These are phyloP conservation scores for Backusella tuberculispora DNA, from an alignment of 192 early-diverging fungal genomes.

Conservation along the genomic window DNA sequence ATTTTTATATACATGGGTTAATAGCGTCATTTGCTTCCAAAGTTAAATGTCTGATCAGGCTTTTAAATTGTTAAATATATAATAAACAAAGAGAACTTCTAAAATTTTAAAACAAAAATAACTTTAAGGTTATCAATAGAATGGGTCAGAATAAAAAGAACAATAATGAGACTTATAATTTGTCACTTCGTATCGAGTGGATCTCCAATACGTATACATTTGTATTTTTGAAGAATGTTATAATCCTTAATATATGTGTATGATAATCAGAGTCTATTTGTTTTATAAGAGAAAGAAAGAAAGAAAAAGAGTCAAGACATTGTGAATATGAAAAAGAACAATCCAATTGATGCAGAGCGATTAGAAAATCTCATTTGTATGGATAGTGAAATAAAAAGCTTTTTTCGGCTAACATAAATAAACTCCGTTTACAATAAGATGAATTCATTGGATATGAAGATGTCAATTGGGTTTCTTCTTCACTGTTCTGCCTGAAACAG, in stretches of 20 bases:
- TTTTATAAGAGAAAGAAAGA: neutral
- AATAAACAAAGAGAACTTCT: neutral
- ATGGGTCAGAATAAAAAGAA: neutral
- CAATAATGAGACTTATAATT: neutral
- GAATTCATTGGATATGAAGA: neutral
- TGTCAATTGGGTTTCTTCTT: neutral
- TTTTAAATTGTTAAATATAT: too few species aligned
- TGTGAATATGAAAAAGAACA: neutral
- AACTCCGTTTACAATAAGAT: conserved; percentile 3
- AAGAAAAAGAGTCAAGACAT: neutral
- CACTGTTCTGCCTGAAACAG: neutral
- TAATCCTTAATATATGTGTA: neutral
- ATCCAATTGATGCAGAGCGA: neutral
- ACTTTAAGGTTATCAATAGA: neutral
- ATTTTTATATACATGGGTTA: too few species aligned
- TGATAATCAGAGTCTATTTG: neutral
- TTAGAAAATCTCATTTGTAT: neutral
- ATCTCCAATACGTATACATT: neutral
- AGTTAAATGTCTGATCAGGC: too few species aligned
- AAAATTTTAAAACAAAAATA: neutral
- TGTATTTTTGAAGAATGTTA: neutral
- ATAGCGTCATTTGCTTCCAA: too few species aligned
- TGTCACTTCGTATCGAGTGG: too few species aligned
- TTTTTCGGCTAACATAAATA: neutral
- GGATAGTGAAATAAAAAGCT: too few species aligned